Conservation (phyloP, 73 alveolate genomes). For the Paramecium caudatum region DNA sequence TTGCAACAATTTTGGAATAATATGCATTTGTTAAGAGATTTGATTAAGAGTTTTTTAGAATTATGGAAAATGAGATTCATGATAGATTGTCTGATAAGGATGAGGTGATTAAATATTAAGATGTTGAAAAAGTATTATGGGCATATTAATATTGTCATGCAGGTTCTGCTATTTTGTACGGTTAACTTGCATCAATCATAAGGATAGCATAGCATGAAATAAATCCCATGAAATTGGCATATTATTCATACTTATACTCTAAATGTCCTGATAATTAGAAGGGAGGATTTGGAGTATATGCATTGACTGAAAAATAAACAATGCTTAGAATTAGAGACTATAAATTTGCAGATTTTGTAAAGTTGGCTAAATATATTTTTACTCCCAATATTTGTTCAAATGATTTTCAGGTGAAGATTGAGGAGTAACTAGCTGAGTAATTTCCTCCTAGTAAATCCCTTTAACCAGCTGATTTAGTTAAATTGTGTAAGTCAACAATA, state of each 20-base stretch:
- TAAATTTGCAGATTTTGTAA: conserved; percentile 1
- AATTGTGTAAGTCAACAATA: conserved; percentile 62
- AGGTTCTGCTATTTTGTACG: conserved; percentile 69
- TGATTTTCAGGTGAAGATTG: conserved; percentile 22
- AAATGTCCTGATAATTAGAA: conserved; percentile 71
- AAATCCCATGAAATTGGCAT: conserved; percentile 64
- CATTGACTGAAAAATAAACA: conserved; percentile 36
- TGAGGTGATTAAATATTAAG: conserved; percentile 57
- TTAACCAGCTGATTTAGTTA: conserved; percentile 43
- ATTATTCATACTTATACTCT: conserved; percentile 67
- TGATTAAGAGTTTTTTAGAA: conserved; percentile 67
- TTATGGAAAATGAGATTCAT: conserved; percentile 73
- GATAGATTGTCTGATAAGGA: conserved; percentile 44
- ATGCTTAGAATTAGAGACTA: conserved; percentile 46
- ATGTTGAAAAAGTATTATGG: conserved; percentile 66
- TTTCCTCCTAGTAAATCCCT: conserved; percentile 43
- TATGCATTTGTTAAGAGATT: conserved; percentile 75
- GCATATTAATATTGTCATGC: conserved; percentile 60
- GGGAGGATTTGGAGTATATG: conserved; percentile 71
- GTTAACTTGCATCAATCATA: conserved; percentile 52
- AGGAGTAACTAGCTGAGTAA: conserved; percentile 31
- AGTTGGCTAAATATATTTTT: conserved; percentile 61
- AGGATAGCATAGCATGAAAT: conserved; percentile 74
- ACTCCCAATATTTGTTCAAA: conserved; percentile 64
- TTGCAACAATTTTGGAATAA: conserved; percentile 53